These are phyloP conservation scores for Citrullus amarus DNA, from an alignment of 306 rosid species.

Conservation along the genomic window DNA sequence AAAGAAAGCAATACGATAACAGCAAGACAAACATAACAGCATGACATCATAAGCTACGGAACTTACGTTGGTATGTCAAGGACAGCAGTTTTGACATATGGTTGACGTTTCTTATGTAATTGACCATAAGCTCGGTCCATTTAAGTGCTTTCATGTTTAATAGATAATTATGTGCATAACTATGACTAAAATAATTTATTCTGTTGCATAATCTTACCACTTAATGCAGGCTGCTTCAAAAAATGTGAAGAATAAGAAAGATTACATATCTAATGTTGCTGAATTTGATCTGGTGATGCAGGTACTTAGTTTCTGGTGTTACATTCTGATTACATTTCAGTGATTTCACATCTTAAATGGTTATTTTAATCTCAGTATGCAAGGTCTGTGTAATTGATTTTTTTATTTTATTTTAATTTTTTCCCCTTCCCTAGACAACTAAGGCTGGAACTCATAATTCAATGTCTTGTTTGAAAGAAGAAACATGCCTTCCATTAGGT, in stretches of 20 bases:
- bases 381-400: background rate
- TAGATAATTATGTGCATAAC: background rate
- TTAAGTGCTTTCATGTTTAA: background rate
- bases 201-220: slow-evolving; percentile 17
- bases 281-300: slow-evolving; percentile 96
- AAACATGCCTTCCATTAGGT: slow-evolving; percentile 83
- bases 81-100: background rate
- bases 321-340: slow-evolving; percentile 6
- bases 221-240: slow-evolving; percentile 47
- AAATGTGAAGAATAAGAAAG: slow-evolving; percentile 38
- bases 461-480: slow-evolving; percentile 63
- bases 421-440: slow-evolving; percentile 38
- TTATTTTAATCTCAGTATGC: background rate
- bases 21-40: too few relatives aligned
- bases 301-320: slow-evolving; percentile 34
- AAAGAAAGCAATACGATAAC: too few relatives aligned
- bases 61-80: background rate
- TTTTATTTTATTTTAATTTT: background rate
- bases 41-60: background rate
- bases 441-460: slow-evolving; percentile 78
- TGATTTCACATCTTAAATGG: slow-evolving; percentile 5
- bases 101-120: background rate
- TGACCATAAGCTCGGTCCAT: background rate
- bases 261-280: slow-evolving; percentile 56
- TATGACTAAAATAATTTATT: background rate